Evolutionary conservation across 352 stramenopile genomes (phyloP).

Genomic region (Pilasporangium apinafurcum): DNA sequence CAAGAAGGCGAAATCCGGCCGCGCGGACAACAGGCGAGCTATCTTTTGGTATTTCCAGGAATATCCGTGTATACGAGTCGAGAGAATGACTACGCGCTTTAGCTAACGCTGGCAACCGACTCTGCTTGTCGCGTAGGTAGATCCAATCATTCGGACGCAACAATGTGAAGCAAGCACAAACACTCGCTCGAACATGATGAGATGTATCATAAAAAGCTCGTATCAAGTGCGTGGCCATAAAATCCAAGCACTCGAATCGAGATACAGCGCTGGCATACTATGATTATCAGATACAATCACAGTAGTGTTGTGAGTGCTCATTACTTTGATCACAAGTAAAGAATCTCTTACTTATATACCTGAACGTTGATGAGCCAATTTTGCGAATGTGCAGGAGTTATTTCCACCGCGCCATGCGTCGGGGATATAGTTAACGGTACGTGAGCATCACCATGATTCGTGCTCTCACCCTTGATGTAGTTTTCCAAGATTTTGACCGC

Average conservation of each 20-base stretch:
- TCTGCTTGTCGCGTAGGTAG: slow-evolving; percentile 38
- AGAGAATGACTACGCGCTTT: slow-evolving; percentile 24
- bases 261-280: slow-evolving; percentile 10
- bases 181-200: slow-evolving; percentile 79
- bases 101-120: slow-evolving; percentile 23
- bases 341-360: neutral
- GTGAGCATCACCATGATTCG: slow-evolving; percentile 2
- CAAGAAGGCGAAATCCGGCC: slow-evolving; percentile 70
- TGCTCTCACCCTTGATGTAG: slow-evolving; percentile 73
- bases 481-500: slow-evolving; percentile 86
- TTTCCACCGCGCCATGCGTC: neutral
- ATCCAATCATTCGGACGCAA: slow-evolving; percentile 64
- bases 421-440: neutral
- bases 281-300: neutral
- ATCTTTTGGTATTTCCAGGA: slow-evolving; percentile 73
- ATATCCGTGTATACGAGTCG: slow-evolving; percentile 64
- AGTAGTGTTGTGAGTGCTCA: too few relatives aligned
- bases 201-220: slow-evolving; percentile 81
- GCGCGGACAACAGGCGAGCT: slow-evolving; percentile 76
- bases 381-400: slow-evolving; percentile 1
- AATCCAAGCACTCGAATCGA: slow-evolving; percentile 56
- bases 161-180: slow-evolving; percentile 84
- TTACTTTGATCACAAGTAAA: too few relatives aligned
- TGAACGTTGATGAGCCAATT: slow-evolving; percentile 12
- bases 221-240: slow-evolving; percentile 75